phyloP scores from a whole-genome alignment of 768 basidiomycete species.

The Xerocomellus dryophilus region DNA sequence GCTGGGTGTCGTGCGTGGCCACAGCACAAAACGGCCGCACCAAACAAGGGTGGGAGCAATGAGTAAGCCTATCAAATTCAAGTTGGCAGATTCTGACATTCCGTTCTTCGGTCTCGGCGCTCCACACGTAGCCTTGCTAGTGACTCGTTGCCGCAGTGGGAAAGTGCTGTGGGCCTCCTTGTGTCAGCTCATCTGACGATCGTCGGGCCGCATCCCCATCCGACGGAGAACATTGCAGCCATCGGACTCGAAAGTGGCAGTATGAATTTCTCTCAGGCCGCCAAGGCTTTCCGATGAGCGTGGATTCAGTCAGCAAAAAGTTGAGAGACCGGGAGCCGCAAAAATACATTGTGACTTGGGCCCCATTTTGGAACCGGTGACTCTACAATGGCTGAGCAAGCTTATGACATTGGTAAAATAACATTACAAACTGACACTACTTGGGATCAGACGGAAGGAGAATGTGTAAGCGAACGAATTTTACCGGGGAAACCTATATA shows the following conservation, averaged over 20 bases:
- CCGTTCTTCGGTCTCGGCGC: neutral
- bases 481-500: conserved; percentile 12
- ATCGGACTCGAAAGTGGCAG: neutral
- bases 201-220: neutral
- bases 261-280: neutral
- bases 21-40: neutral
- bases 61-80: no score
- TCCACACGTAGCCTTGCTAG: neutral
- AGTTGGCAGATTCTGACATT: neutral
- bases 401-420: neutral
- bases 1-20: no score
- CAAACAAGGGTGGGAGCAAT: neutral
- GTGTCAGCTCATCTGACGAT: neutral
- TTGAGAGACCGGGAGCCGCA: neutral
- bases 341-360: neutral
- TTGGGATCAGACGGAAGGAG: neutral
- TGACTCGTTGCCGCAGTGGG: conserved; percentile 3
- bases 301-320: neutral
- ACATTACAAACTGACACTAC: neutral
- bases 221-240: neutral
- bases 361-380: neutral
- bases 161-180: neutral
- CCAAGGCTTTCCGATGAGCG: neutral
- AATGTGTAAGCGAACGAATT: conserved; percentile 18
- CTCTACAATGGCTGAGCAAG: neutral